phyloP scores from a whole-genome alignment of 164 flowering plant species.

The Annona squamosa region DNA sequence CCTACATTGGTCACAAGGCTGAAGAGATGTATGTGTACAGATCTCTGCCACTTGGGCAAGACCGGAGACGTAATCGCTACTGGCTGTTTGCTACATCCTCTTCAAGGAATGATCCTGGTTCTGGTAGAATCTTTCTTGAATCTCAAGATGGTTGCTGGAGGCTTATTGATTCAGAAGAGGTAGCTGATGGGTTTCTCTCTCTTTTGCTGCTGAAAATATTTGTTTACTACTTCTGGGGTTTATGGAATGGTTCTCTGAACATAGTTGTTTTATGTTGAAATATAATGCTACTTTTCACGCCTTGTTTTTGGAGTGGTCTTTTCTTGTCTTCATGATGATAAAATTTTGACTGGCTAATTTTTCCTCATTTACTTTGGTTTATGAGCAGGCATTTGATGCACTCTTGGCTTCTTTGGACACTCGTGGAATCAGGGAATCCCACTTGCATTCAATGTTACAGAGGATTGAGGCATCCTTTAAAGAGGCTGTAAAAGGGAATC shows the following conservation, averaged over 20 bases:
- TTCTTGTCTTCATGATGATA: neutral
- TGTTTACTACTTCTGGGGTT: neutral
- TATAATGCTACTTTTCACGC: too few species aligned
- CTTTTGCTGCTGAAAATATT: neutral
- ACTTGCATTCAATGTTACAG: constrained; percentile 66
- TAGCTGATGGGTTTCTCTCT: constrained; percentile 12
- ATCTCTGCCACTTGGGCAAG: constrained; percentile 88
- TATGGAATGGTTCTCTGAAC: neutral
- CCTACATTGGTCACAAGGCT: constrained; percentile 68
- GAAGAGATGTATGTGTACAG: constrained; percentile 80
- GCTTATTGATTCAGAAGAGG: constrained; percentile 84
- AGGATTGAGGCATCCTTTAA: constrained; percentile 59
- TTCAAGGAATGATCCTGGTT: constrained; percentile 76
- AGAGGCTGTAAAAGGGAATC: constrained; percentile 38
- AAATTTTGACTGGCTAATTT: constrained; percentile 1
- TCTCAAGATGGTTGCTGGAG: constrained; percentile 70
- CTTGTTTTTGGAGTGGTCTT: neutral
- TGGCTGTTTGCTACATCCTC: constrained; percentile 78
- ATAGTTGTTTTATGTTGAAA: neutral
- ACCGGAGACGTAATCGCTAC: constrained; percentile 80
- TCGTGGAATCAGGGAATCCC: constrained; percentile 79
- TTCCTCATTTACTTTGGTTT: constrained; percentile 2
- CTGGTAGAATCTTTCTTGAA: constrained; percentile 78
- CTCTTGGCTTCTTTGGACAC: constrained; percentile 64
- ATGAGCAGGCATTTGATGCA: constrained; percentile 65